Evolutionary conservation across 1,284 basidiomycete species (phyloP).

Genomic region (Ustilago nuda): DNA sequence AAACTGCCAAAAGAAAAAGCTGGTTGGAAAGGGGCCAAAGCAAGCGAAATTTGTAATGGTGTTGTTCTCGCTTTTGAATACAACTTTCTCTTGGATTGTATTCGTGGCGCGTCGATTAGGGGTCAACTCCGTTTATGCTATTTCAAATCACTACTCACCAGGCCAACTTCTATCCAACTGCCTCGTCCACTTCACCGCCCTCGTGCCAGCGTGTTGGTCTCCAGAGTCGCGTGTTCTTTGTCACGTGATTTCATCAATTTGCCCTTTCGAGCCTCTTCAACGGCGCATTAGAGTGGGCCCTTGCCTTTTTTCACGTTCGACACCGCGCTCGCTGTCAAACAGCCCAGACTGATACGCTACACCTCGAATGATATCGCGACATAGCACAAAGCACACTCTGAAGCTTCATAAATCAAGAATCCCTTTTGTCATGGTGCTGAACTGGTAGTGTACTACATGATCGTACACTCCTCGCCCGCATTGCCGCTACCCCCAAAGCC

Average conservation of each 20-base stretch:
- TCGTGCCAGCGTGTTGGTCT: slow-evolving; percentile 24
- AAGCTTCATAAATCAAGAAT: background rate
- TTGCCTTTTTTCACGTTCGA: slow-evolving; percentile 18
- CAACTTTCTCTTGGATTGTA: slow-evolving; percentile 21
- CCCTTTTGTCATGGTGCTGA: background rate
- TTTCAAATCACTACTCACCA: background rate
- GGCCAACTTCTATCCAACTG: background rate
- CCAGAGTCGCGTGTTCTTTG: slow-evolving; percentile 14
- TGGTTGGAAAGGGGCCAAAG: background rate
- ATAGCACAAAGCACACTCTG: background rate
- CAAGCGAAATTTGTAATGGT: slow-evolving; percentile 26
- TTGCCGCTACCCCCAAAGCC: slow-evolving; percentile 46
- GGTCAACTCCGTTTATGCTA: background rate
- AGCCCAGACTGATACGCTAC: background rate
- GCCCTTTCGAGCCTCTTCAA: slow-evolving; percentile 2
- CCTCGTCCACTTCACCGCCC: background rate
- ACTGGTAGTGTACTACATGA: slow-evolving; percentile 51
- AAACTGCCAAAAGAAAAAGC: background rate
- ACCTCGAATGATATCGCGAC: too few species aligned
- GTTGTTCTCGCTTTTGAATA: slow-evolving; percentile 32
- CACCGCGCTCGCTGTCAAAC: background rate
- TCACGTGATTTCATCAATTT: slow-evolving; percentile 25
- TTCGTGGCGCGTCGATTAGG: slow-evolving; percentile 29
- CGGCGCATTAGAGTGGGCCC: too few species aligned
- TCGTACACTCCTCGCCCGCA: slow-evolving; percentile 55